phyloP scores from a whole-genome alignment of 164 flowering plant species.

The Kalanchoe fedtschenkoi region DNA sequence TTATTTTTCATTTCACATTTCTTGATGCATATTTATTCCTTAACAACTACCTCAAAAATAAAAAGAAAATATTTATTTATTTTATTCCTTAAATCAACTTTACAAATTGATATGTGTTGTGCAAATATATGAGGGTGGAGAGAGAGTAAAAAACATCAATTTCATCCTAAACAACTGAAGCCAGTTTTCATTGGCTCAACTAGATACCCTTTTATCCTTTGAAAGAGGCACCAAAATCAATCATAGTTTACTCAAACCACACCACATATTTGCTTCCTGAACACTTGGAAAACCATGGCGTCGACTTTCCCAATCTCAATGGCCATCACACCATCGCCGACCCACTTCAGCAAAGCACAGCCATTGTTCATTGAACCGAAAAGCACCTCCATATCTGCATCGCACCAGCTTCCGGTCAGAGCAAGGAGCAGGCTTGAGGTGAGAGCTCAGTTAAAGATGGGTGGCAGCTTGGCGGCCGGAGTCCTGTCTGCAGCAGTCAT shows the following conservation, averaged over 20 bases:
- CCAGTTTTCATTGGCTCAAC: conserved; percentile 2
- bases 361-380: conserved; percentile 25
- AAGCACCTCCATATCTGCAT: background rate
- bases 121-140: no score
- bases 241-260: background rate
- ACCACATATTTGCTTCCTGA: background rate
- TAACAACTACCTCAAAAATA: no score
- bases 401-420: conserved; percentile 6
- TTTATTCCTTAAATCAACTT: no score
- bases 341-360: conserved; percentile 25
- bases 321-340: conserved; percentile 15
- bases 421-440: conserved; percentile 27
- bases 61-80: no score
- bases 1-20: no score
- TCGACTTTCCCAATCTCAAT: conserved; percentile 47
- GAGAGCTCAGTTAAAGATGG: conserved; percentile 43
- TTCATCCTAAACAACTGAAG: no score
- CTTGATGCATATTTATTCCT: no score
- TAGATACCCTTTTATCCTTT: background rate
- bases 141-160: no score
- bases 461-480: conserved; percentile 51
- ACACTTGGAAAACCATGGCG: conserved; percentile 28
- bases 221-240: background rate
- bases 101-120: no score
- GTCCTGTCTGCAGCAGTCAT: conserved; percentile 50